Base-by-base conservation (phyloP, 176 grass and related monocot genomes). In the Elaeis guineensis region DNA sequence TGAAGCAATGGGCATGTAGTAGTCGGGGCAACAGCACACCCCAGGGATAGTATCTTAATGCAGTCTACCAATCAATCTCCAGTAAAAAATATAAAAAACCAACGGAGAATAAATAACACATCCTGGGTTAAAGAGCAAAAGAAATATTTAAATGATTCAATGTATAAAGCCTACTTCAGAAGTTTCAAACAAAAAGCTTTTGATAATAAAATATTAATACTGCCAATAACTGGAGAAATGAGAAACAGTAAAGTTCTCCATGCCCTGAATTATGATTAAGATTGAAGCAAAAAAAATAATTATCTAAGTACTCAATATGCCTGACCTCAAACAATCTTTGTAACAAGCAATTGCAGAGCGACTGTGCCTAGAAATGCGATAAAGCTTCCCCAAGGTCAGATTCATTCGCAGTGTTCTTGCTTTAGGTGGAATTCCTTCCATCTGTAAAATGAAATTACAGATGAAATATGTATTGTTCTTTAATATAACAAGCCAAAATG, bases 371-470 rank as follows among this genome's bases (percentile, higher is more conserved):
- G 72, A 87, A 73, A 88, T 83, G 19, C 92, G 79, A 64, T 91
- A 85, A 26, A 97, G 83, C 78, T 82, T 97, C 29, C 87, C 92
- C 74, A 97, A 82, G 52, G 82, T 80, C 54, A 97, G 76, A 73
- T 97, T 97, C 83, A 97, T 97, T 85, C 82, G 79, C 57, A 97
- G 65, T 16, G 62, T 91, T 73, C 92, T 88, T 22, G 54, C 28
- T 85, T 97, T 97, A n/a, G 80, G 82, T 49, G 92, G 75, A 78
- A 97, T 97, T 52, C 87, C 84, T 83, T 97, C 92, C 78, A 97
- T 88, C 92, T 97, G 75, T 66, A 85, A 24, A 72, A 77, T 44
- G 11, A 44, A 44, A 44, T 44, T 44, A 3, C 35, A 44, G 2
- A 44, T 44, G 35, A 14, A 44, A 44, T 44, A 44, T 8, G 8